Evolutionary conservation across 257 asterid species (phyloP).

Genomic region (Primulina huaijiensis): DNA sequence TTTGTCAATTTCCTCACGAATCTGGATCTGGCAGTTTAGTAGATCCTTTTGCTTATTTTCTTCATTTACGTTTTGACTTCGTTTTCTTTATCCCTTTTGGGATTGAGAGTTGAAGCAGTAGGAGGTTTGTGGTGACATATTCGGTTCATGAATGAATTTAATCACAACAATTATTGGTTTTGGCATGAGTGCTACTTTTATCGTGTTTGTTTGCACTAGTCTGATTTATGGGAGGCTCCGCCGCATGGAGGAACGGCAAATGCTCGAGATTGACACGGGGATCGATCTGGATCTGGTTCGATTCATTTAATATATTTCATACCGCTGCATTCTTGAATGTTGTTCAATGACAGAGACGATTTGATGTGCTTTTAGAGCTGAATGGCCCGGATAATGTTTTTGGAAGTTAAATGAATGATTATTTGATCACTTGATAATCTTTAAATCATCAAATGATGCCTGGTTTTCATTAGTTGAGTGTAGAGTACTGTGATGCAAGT

Average conservation of each 20-base stretch:
- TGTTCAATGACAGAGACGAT: too few relatives aligned
- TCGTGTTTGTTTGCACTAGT: constrained; percentile 83
- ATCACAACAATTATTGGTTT: constrained; percentile 84
- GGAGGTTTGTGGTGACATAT: constrained; percentile 35
- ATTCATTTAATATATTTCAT: not conserved
- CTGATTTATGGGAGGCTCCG: constrained; percentile 78
- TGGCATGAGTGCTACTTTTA: constrained; percentile 95
- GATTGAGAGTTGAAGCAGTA: constrained; percentile 18
- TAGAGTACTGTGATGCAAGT: too few relatives aligned
- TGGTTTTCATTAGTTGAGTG: too few relatives aligned
- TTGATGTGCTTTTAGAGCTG: too few relatives aligned
- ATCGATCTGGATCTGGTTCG: constrained; percentile 81
- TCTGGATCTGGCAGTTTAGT: constrained; percentile 33
- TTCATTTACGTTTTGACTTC: not conserved
- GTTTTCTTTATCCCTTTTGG: constrained; percentile 15
- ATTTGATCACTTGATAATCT: too few relatives aligned
- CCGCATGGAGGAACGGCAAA: constrained; percentile 55
- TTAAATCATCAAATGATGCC: too few relatives aligned
- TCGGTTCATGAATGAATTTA: constrained; percentile 77
- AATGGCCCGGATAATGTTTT: too few relatives aligned
- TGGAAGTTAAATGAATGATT: too few relatives aligned
- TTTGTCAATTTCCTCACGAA: constrained; percentile 17
- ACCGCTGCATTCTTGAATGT: constrained; percentile 11
- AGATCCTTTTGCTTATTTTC: constrained; percentile 5
- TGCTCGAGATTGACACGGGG: constrained; percentile 69